Evolutionary conservation across 345 rosid species (phyloP).

Genomic region (Aethionema arabicum): DNA sequence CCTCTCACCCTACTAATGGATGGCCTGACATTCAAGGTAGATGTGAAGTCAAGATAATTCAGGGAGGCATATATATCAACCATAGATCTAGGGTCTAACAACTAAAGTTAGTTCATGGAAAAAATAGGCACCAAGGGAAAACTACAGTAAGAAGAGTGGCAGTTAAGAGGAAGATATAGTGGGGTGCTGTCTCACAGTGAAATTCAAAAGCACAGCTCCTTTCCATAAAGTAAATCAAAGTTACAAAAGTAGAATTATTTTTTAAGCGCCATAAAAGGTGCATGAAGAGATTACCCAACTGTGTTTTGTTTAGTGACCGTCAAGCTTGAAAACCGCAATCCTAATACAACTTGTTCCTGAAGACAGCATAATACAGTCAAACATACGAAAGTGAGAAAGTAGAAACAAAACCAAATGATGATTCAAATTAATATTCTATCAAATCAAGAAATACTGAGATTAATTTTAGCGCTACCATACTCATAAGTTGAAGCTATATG

Average conservation of each 20-base stretch:
- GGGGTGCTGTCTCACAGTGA: conserved; percentile 17
- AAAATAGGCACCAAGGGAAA: conserved; percentile 5
- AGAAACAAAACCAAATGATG: conserved; percentile 15
- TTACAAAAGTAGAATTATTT: background rate
- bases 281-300: conserved; percentile 60
- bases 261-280: conserved; percentile 24
- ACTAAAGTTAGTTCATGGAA: conserved; percentile 1
- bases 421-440: conserved; percentile 13
- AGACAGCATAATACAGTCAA: conserved; percentile 27
- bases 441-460: conserved; percentile 14
- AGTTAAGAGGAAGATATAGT: conserved; percentile 3
- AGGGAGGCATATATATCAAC: conserved; percentile 20
- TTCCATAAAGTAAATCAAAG: conserved; percentile 7
- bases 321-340: conserved; percentile 85
- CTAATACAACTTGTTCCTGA: conserved; percentile 60
- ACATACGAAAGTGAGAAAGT: conserved; percentile 28
- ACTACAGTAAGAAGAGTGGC: conserved; percentile 15
- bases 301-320: conserved; percentile 67
- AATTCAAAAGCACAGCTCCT: conserved; percentile 17
- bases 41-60: conserved; percentile 18
- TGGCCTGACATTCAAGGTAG: conserved; percentile 30
- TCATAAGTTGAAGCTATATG: conserved; percentile 17
- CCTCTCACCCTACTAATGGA: conserved; percentile 50
- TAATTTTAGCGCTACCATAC: conserved; percentile 9
- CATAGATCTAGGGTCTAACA: conserved; percentile 3